Conservation (phyloP, 176 grass and related monocot species). For the Oryza glumipatula region DNA sequence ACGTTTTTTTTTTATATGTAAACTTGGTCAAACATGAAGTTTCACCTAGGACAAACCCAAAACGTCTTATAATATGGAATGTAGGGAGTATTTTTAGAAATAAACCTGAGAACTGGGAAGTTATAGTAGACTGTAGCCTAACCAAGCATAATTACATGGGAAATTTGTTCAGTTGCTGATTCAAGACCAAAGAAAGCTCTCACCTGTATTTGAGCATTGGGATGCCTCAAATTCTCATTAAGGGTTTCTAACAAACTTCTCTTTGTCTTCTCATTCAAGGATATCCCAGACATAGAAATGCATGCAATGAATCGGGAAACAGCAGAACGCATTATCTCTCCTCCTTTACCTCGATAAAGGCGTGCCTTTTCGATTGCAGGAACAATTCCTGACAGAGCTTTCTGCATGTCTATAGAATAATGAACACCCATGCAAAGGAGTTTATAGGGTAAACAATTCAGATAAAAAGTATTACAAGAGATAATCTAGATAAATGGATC, state of each 20-base stretch:
- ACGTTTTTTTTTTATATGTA: no score
- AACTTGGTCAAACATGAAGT: no score
- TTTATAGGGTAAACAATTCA: conserved; percentile 26
- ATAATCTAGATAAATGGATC: conserved; percentile 19
- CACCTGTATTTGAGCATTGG: conserved; percentile 98
- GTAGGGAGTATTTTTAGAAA: not conserved
- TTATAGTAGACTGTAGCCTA: not conserved
- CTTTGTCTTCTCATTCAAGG: conserved; percentile 90
- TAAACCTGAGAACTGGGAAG: not conserved
- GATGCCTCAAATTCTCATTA: conserved; percentile 95
- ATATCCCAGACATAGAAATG: conserved; percentile 72
- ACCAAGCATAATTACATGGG: not conserved
- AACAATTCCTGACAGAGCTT: conserved; percentile 77
- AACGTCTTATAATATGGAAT: no score
- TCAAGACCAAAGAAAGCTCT: conserved; percentile 15
- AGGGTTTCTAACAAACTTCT: conserved; percentile 84
- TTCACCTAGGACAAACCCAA: no score
- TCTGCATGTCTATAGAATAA: conserved; percentile 72
- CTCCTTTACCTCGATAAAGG: conserved; percentile 97
- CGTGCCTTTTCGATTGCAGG: conserved; percentile 92
- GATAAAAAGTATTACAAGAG: conserved; percentile 27
- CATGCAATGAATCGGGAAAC: conserved; percentile 95
- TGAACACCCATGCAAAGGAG: conserved; percentile 15
- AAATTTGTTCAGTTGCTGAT: not conserved
- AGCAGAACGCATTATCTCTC: conserved; percentile 92